Evolutionary conservation across 2,329 filamentous ascomycete genomes (phyloP), one percentile per base, ranked within the genome.

Genomic region (Samsoniella hepiali): DNA sequence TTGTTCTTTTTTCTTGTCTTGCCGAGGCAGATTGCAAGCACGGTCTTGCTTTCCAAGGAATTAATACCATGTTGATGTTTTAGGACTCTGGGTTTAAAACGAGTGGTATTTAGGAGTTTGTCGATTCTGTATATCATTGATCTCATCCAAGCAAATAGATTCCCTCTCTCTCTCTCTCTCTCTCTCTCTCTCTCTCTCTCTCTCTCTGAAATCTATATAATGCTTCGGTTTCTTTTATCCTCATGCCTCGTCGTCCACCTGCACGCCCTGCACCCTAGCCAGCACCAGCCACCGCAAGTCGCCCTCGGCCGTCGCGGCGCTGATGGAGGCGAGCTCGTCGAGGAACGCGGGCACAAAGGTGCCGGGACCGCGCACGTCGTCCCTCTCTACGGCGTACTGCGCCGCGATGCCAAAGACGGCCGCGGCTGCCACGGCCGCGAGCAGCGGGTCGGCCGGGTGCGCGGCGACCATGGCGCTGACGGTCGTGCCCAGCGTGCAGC

Each of bases 331-430:
- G 66, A 89, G 70, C 75, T 85, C 90, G 69, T 98, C 94, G 49
- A 97, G 78, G 71, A 97, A 93, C 0, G 88, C 88, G 0, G 92
- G 89, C 13, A 96, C 87, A 78, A 97, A 97, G 0, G 88, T 91
- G 0, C 94, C 94, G 0, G 94, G 93, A 0, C 94, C 94, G 64
- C 80, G 81, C 3, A 95, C 91, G 66, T 88, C 82, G 0, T 78
- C 64, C 59, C 86, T 79, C 70, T 84, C 84, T 0, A 91, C 91
- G 0, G 87, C 86, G 58, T 78, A 76, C 77, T 94, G 89, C 0
- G 91, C 91, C 1, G 87, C 86, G 29, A 86, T 77, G 73, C 95
- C 93, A 72, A 89, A 97, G 73, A 92, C 84, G 67, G 95, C 74
- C 22, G 96, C 76, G 0, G 83, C 93, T 0, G 91, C 87, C 1